Conservation (phyloP, 345 rosid genomes). For the Salix dunnii region DNA sequence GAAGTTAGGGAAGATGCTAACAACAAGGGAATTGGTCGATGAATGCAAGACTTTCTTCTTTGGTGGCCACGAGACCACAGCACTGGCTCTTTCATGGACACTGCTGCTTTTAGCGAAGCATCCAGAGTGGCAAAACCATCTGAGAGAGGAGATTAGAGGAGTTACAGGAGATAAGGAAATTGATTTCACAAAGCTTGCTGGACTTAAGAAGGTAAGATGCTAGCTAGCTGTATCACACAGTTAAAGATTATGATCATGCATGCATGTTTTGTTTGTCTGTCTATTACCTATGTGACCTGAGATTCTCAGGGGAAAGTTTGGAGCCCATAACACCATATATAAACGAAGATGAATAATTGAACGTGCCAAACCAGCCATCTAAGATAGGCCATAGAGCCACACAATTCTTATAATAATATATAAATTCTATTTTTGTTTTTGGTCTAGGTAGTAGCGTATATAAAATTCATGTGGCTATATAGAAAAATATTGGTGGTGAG, state of each 20-base stretch:
- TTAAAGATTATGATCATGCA: neutral
- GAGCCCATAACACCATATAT: neutral
- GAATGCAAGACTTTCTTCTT: constrained; percentile 98
- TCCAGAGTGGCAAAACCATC: constrained; percentile 70
- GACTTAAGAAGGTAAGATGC: constrained; percentile 71
- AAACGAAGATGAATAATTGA: neutral
- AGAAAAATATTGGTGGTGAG: no score
- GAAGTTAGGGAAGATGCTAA: constrained; percentile 37
- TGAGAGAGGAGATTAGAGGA: constrained; percentile 72
- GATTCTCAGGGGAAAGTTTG: neutral
- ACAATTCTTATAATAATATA: no score
- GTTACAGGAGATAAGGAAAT: constrained; percentile 55
- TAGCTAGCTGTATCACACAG: neutral
- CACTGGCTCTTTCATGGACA: constrained; percentile 81
- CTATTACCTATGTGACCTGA: neutral
- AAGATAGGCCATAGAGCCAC: no score
- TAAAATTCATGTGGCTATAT: no score
- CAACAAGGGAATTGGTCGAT: constrained; percentile 62
- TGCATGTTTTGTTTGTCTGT: neutral
- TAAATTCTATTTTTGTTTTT: no score
- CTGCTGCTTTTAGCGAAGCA: constrained; percentile 69
- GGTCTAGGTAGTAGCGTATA: no score
- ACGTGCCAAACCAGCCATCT: neutral
- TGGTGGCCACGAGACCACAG: constrained; percentile 93
- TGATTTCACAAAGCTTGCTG: constrained; percentile 61